Conservation (phyloP, 768 basidiomycete species). For the Boletus coccyginus region DNA sequence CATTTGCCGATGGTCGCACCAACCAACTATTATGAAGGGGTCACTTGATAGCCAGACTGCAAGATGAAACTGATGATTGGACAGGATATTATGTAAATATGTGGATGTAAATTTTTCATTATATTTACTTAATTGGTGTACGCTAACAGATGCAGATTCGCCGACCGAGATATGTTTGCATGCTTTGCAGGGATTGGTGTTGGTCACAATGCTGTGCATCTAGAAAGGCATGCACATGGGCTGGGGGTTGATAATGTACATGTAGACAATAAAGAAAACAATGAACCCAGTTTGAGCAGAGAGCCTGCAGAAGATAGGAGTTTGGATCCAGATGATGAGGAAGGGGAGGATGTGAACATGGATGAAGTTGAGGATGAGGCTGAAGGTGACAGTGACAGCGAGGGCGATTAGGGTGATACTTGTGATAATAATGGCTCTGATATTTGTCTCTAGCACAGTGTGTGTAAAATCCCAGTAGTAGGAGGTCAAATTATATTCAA, state of each 20-base stretch:
- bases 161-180: conserved; percentile 7
- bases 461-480: neutral
- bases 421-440: neutral
- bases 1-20: neutral
- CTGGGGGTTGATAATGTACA: neutral
- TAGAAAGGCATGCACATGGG: neutral
- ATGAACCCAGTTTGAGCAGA: neutral
- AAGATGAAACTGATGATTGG: neutral
- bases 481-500: no score
- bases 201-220: neutral
- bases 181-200: conserved; percentile 1
- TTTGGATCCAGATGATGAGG: no score
- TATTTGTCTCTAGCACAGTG: neutral
- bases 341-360: neutral
- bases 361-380: neutral
- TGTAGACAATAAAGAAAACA: neutral
- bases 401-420: neutral
- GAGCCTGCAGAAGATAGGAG: neutral
- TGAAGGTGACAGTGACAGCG: neutral
- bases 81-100: neutral
- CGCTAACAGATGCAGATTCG: neutral
- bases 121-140: neutral
- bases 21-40: neutral
- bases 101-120: neutral
- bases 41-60: neutral